Evolutionary conservation across 768 basidiomycete genomes (phyloP), one percentile per base, ranked within the genome.

Genomic region (Pleurotus citrinopileatus): DNA sequence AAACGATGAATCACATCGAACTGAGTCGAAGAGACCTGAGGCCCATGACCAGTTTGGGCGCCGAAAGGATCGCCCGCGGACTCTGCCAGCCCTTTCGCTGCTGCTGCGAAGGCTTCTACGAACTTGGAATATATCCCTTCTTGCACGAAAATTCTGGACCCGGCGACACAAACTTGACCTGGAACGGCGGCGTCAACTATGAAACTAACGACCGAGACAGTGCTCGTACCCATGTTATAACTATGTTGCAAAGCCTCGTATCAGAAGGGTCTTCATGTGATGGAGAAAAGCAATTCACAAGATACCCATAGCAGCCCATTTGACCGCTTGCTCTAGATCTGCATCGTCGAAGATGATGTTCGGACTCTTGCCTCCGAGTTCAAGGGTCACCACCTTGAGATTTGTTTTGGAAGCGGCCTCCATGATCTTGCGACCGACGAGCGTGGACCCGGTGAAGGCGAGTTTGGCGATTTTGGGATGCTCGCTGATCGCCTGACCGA

Each of bases 291-390:
- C 1, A 48, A 36, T 78, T 38, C 65, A 84, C 80, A 75, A 86
- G 59, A 86, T 76, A 17, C 83, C 84, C 61, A 79, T 74, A 0
- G 77, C 71, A 0, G 80, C 67, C 83, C 83, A 87, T 42, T 74
- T 69, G 28, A 84, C 74, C 5, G 82, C 80, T 57, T 79, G 69
- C 17, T 86, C 79, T 22, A 86, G 60, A 63, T 86, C 75, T 15
- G 81, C 80, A 54, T 82, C 79, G 50, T 86, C 73, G 63, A 84
- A 86, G 53, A 89, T 73, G 60, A 89, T 74, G 55, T 71, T 77
- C 32, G 80, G 81, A 42, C 69, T 77, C 72, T 86, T 86, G 17
- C 85, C 86, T n/a, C 87, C 87, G 26, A 90, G 75, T 68, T 89
- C 87, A 55, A 89, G 81, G 9, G 84, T 83, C 40, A 86, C 82